phyloP scores from a whole-genome alignment of 345 rosid genomes.

The Boechera retrofracta region DNA sequence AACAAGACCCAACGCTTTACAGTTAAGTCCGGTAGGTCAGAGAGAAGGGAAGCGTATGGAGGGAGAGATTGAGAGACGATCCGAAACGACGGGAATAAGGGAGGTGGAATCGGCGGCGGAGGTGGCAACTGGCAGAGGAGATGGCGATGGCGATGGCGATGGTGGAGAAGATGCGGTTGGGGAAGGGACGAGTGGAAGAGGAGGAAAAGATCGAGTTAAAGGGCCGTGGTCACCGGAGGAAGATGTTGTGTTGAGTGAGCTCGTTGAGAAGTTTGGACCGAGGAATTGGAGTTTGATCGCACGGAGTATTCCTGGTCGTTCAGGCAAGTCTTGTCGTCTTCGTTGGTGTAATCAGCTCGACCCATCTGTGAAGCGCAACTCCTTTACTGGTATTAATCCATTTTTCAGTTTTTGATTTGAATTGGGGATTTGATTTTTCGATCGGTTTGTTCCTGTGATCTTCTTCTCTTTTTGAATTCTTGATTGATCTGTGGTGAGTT shows the following conservation, averaged over 20 bases:
- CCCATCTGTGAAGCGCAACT: slow-evolving; percentile 76
- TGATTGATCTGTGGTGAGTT: neutral
- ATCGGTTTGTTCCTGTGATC: slow-evolving; percentile 20
- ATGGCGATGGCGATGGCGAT: slow-evolving; percentile 43
- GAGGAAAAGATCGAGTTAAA: slow-evolving; percentile 54
- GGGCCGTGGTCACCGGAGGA: slow-evolving; percentile 84
- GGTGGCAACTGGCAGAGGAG: slow-evolving; percentile 30
- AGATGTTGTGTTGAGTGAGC: slow-evolving; percentile 62
- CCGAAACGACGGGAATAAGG: slow-evolving; percentile 42
- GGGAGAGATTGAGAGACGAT: slow-evolving; percentile 31
- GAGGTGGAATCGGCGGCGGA: slow-evolving; percentile 28
- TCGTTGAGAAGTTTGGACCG: slow-evolving; percentile 68
- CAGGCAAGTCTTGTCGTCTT: slow-evolving; percentile 91
- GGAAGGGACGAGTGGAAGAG: slow-evolving; percentile 42
- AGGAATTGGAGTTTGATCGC: slow-evolving; percentile 89
- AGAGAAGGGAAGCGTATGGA: slow-evolving; percentile 30
- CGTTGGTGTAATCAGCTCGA: slow-evolving; percentile 98
- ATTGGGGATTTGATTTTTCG: neutral
- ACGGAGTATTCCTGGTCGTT: slow-evolving; percentile 71
- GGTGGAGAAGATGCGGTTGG: slow-evolving; percentile 46
- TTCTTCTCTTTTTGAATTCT: slow-evolving; percentile 16
- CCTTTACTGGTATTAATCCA: slow-evolving; percentile 64
- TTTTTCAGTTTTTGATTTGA: neutral
- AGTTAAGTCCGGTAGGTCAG: slow-evolving; percentile 42
- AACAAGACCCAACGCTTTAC: slow-evolving; percentile 34